Conservation (phyloP, 371 early-diverging fungal species). For the Mortierella sp. region DNA sequence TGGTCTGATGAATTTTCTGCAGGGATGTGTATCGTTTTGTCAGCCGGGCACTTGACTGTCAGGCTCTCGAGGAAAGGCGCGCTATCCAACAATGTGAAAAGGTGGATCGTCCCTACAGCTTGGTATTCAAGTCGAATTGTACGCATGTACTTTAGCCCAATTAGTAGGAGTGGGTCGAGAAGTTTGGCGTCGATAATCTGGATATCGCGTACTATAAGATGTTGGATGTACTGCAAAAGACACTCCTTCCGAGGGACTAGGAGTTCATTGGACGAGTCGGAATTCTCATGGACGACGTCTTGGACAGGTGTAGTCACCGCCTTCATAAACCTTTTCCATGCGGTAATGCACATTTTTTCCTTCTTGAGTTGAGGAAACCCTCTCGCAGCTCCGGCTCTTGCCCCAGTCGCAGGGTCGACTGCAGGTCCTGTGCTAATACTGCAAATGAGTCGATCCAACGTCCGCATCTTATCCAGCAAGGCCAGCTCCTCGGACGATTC, state of each 20-base stretch:
- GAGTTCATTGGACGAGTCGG: no score
- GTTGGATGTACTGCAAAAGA: background rate
- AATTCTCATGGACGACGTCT: background rate
- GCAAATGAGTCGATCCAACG: background rate
- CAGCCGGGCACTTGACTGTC: background rate
- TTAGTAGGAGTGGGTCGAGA: background rate
- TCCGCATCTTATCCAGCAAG: background rate
- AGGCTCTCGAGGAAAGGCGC: background rate
- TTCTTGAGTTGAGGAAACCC: background rate
- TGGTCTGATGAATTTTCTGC: background rate
- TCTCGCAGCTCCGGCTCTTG: background rate
- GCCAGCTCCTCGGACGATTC: background rate
- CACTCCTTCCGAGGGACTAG: background rate
- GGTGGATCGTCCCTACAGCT: background rate
- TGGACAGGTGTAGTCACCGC: background rate
- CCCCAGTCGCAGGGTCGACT: background rate
- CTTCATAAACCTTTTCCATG: background rate
- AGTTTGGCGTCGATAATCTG: background rate
- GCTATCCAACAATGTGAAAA: background rate
- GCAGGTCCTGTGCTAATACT: background rate
- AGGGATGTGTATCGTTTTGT: background rate
- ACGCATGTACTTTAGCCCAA: background rate
- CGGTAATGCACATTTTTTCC: background rate
- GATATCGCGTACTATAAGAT: background rate
- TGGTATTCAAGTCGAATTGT: background rate